Percentiles rank a stretch among this genome's conserved stretches.
Conservation (phyloP, 148 eudicot genomes). For the Oxyria digyna region DNA sequence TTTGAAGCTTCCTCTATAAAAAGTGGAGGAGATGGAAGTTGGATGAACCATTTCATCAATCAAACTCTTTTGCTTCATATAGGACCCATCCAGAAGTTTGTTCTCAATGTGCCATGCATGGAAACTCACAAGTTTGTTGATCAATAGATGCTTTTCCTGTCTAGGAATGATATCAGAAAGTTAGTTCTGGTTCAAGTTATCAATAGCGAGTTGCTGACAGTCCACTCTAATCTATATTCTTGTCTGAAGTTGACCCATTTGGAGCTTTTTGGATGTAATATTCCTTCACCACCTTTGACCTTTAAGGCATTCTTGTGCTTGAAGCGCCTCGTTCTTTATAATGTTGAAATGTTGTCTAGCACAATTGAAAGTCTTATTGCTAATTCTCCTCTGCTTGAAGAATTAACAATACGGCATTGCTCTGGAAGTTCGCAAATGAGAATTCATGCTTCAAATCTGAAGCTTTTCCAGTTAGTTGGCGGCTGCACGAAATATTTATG, state of each 20-base stretch:
- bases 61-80: conserved; percentile 30
- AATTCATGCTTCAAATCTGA: conserved; percentile 56
- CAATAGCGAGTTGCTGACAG: no score
- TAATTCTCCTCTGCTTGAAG: conserved; percentile 52
- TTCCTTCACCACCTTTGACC: conserved; percentile 33
- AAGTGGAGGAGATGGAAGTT: conserved; percentile 28
- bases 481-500: conserved; percentile 11
- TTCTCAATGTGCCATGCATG: conserved; percentile 26
- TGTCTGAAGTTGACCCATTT: conserved; percentile 37
- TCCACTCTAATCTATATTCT: conserved; percentile 43
- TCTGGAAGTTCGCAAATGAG: conserved; percentile 35
- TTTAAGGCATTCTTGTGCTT: conserved; percentile 44
- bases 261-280: conserved; percentile 53
- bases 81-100: conserved; percentile 59
- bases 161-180: conserved; percentile 34
- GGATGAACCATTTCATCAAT: conserved; percentile 23
- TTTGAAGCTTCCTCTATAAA: no score
- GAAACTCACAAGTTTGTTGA: conserved; percentile 34
- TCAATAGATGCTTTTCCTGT: not conserved
- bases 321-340: conserved; percentile 39
- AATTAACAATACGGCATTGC: conserved; percentile 36
- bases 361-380: conserved; percentile 41
- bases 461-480: conserved; percentile 40
- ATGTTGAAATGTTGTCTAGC: conserved; percentile 35
- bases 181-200: no score